Conservation (phyloP, 164 flowering plant species). For the Umbilicus rupestris region DNA sequence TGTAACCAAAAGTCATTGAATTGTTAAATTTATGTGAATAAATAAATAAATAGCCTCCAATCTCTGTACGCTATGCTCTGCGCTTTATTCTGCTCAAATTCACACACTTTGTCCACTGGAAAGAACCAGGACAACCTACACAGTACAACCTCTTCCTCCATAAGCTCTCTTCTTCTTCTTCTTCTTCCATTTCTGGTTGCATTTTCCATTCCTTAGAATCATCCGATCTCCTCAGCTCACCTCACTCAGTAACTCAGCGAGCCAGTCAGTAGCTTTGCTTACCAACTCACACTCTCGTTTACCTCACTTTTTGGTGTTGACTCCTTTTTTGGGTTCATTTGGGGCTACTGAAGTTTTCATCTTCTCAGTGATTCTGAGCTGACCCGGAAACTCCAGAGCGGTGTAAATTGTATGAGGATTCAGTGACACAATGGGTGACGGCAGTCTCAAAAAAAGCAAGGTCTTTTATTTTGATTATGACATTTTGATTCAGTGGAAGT, state of each 20-base stretch:
- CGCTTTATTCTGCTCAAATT: slow-evolving; percentile 3
- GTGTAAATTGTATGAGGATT: background rate
- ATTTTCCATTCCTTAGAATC: background rate
- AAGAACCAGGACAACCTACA: background rate
- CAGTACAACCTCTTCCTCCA: too few species aligned
- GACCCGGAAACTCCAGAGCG: background rate
- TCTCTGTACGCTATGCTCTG: too few species aligned
- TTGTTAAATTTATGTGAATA: too few species aligned
- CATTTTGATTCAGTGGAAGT: background rate
- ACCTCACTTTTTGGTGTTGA: background rate
- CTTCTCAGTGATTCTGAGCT: background rate
- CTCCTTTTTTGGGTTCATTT: background rate
- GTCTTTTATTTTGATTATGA: slow-evolving; percentile 1
- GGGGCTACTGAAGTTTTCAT: background rate
- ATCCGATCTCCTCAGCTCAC: background rate
- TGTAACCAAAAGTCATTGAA: too few species aligned
- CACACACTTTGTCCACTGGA: background rate
- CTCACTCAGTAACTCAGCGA: background rate
- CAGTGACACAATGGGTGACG: slow-evolving; percentile 7
- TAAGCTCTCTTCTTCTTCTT: too few species aligned
- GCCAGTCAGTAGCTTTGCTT: background rate
- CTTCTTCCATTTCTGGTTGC: background rate
- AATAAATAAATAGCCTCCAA: background rate
- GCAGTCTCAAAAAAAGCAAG: slow-evolving; percentile 4
- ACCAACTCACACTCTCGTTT: too few species aligned